Conservation (phyloP, 2,329 filamentous ascomycete genomes). For the Grosmannia serpens region DNA sequence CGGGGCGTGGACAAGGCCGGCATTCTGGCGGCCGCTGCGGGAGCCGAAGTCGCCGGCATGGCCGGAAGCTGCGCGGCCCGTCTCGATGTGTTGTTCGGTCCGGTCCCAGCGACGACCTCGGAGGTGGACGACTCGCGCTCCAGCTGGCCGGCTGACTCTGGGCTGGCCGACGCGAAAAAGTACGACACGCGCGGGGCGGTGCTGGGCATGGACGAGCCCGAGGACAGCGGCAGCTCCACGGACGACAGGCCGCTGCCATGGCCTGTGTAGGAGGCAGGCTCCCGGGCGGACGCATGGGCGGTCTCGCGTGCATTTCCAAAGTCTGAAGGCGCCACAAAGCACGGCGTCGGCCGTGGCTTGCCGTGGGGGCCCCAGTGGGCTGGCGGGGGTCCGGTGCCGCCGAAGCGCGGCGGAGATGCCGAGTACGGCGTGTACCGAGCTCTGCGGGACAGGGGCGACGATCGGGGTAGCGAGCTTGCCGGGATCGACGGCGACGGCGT, state of each 20-base stretch:
- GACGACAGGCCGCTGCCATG: not conserved
- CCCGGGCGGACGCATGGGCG: too few species aligned
- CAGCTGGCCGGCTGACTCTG: not conserved
- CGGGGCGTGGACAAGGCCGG: not conserved
- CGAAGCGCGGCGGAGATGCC: slow-evolving; percentile 4
- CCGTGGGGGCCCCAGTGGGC: slow-evolving; percentile 5
- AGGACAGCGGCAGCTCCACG: not conserved
- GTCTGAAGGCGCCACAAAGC: not conserved
- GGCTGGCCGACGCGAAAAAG: not conserved
- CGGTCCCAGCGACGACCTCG: not conserved
- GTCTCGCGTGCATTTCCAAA: not conserved
- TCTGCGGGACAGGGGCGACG: not conserved
- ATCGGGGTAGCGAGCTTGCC: not conserved
- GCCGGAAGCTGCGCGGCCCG: not conserved
- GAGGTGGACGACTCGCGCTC: not conserved
- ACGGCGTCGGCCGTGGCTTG: slow-evolving; percentile 8
- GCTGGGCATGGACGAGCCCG: not conserved
- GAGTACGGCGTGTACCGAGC: not conserved
- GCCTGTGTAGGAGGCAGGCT: too few species aligned
- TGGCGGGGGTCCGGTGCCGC: slow-evolving; percentile 2
- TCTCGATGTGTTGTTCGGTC: not conserved
- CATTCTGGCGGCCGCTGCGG: not conserved
- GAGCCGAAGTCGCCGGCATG: not conserved
- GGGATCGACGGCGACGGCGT: slow-evolving; percentile 5
- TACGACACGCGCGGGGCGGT: not conserved